Conservation (phyloP, 768 basidiomycete species). For the Pholiota microspora region DNA sequence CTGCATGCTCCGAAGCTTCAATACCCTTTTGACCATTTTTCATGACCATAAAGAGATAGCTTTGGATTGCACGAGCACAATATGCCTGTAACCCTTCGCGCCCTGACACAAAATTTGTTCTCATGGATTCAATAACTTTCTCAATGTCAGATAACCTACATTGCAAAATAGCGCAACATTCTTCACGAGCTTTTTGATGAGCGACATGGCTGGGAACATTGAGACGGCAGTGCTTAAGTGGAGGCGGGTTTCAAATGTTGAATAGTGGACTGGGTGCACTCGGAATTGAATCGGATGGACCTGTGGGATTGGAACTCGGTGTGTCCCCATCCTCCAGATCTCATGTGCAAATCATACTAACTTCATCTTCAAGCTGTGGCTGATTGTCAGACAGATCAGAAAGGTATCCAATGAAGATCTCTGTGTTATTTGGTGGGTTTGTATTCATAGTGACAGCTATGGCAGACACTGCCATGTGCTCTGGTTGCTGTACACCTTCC, state of each 20-base stretch:
- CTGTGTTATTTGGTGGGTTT: no score
- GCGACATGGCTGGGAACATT: conserved; percentile 17
- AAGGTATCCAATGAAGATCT: conserved; percentile 19
- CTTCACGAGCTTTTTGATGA: conserved; percentile 5
- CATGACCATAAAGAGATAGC: conserved; percentile 27
- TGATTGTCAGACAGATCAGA: conserved; percentile 21
- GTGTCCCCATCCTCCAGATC: neutral
- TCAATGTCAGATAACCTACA: conserved; percentile 26
- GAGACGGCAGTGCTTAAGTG: conserved; percentile 21
- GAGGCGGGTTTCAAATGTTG: conserved; percentile 10
- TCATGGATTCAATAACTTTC: conserved; percentile 23
- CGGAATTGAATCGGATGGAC: no score
- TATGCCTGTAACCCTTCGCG: conserved; percentile 26
- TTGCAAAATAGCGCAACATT: conserved; percentile 1
- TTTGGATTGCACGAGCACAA: conserved; percentile 25
- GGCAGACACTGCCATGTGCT: no score
- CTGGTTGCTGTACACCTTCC: no score
- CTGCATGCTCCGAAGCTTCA: conserved; percentile 24
- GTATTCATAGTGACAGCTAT: no score
- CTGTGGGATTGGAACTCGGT: neutral
- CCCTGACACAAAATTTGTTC: conserved; percentile 23
- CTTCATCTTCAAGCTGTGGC: neutral
- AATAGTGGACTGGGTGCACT: conserved; percentile 2
- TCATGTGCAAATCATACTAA: neutral
- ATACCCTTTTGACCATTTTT: conserved; percentile 20